These are phyloP conservation scores for Aspergillus baeticus DNA, from an alignment of 495 filamentous ascomycete species.

Conservation along the genomic window DNA sequence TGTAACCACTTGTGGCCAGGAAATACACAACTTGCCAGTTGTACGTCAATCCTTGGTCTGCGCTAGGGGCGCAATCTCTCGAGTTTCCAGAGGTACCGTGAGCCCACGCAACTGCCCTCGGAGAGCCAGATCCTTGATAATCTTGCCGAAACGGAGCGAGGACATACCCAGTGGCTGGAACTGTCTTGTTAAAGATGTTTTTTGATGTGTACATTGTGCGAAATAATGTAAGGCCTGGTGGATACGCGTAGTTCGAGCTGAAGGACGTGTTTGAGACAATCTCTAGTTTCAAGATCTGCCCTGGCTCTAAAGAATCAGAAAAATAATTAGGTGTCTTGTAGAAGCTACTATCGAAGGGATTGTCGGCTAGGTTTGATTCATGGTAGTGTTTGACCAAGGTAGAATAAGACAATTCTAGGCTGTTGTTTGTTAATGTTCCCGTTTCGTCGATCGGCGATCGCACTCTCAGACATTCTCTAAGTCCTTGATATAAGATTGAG, in stretches of 20 bases:
- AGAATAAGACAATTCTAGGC: no score
- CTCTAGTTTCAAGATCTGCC: no score
- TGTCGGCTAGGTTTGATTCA: no score
- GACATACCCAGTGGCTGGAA: constrained; percentile 4
- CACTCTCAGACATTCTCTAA: no score
- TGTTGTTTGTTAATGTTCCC: no score
- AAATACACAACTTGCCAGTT: constrained; percentile 40
- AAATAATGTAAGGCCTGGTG: background rate
- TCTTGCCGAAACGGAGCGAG: background rate
- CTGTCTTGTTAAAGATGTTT: background rate
- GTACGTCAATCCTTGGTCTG: constrained; percentile 47
- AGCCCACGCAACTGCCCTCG: constrained; percentile 41
- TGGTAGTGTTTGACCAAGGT: no score
- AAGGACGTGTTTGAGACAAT: no score
- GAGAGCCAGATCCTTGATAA: background rate
- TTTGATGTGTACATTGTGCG: constrained; percentile 8
- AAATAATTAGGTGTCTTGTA: no score
- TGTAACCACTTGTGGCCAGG: constrained; percentile 49
- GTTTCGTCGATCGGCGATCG: no score
- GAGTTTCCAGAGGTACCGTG: constrained; percentile 53
- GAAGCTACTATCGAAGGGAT: no score
- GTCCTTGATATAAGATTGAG: no score
- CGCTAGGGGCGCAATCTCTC: constrained; percentile 42
- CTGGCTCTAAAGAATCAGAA: no score
- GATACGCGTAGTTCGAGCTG: background rate